A percentile compares a stretch with the other conserved stretches of the same genome.
These are phyloP conservation scores for Trichosporon ovoides DNA, from an alignment of 1,284 basidiomycete species.

Conservation along the genomic window DNA sequence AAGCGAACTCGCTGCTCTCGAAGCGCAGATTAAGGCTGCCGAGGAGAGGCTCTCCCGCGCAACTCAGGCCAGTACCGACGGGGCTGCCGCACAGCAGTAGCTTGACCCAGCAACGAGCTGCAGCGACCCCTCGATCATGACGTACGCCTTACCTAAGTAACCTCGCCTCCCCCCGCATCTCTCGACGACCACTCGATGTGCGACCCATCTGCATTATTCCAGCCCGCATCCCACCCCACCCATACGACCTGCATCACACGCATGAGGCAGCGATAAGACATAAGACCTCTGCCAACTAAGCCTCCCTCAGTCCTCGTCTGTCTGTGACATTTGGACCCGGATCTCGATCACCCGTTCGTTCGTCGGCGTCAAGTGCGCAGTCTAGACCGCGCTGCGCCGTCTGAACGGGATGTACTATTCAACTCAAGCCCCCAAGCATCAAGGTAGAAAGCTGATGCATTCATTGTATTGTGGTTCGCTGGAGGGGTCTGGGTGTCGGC, in stretches of 20 bases:
- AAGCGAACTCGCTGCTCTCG: constrained; percentile 39
- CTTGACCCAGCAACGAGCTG: too few relatives aligned
- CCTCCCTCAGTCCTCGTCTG: too few relatives aligned
- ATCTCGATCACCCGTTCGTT: background rate
- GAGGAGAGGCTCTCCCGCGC: constrained; percentile 34
- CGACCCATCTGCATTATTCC: constrained; percentile 2
- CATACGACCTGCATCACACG: background rate
- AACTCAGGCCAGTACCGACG: background rate
- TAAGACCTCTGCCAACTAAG: background rate
- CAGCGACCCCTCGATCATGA: background rate
- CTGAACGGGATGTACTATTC: constrained; percentile 1
- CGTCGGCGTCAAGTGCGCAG: background rate
- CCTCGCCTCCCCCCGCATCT: background rate
- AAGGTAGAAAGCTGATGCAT: background rate
- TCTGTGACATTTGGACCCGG: constrained; percentile 1
- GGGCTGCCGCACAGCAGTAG: background rate
- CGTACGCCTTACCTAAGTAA: background rate
- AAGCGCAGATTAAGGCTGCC: constrained; percentile 43
- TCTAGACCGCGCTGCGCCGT: background rate
- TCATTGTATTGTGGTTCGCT: too few relatives aligned
- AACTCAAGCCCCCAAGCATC: background rate
- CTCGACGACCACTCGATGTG: constrained; percentile 2
- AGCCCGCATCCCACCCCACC: background rate
- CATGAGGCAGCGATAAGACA: background rate
- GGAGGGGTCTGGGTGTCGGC: background rate